These are phyloP conservation scores for Asterella californica DNA, from an alignment of 225 moss, liverwort and hornwort species.

Conservation along the genomic window DNA sequence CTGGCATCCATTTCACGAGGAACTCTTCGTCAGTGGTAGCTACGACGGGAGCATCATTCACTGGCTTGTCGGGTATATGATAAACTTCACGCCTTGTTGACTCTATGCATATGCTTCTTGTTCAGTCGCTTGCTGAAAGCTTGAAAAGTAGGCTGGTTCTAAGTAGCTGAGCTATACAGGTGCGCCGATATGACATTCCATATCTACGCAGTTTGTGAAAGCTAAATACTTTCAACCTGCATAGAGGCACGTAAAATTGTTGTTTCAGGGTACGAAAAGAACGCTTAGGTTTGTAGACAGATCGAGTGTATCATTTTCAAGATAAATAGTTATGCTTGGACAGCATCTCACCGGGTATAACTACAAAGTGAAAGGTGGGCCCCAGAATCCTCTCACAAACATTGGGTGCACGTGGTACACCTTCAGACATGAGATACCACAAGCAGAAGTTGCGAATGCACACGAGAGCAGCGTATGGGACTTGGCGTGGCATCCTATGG, in stretches of 20 bases:
- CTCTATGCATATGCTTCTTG: background rate
- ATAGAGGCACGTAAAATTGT: background rate
- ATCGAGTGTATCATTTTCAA: background rate
- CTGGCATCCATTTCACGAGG: conserved; percentile 99
- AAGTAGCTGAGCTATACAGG: background rate
- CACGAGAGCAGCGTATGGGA: conserved; percentile 99
- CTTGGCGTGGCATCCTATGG: conserved; percentile 99
- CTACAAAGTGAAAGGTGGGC: background rate
- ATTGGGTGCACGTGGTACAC: background rate
- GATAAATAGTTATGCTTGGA: background rate
- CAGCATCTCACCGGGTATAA: background rate
- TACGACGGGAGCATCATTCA: conserved; percentile 98
- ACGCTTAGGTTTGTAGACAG: background rate
- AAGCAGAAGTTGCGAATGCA: conserved; percentile 96
- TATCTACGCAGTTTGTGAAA: too few species aligned
- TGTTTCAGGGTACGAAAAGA: background rate
- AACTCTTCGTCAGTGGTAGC: conserved; percentile 99
- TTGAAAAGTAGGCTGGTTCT: background rate
- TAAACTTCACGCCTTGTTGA: background rate
- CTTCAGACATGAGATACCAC: conserved; percentile 80
- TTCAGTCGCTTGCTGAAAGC: background rate
- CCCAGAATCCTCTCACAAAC: background rate
- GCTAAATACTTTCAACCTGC: background rate
- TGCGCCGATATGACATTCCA: background rate
- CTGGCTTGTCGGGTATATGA: conserved; percentile 89